phyloP scores from a whole-genome alignment of 306 rosid genomes.

The Prosopis cineraria region DNA sequence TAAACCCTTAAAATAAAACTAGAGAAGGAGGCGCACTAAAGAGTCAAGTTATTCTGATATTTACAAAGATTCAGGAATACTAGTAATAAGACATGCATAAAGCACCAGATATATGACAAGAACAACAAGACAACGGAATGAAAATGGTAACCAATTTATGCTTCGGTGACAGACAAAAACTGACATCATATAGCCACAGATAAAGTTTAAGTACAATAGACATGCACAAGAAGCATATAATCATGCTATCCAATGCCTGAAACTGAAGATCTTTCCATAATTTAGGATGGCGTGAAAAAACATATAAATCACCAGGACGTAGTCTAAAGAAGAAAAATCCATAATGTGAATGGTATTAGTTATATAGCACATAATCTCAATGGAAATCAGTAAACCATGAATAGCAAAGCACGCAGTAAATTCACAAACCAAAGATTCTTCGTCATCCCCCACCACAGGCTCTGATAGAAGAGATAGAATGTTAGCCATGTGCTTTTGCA shows the following conservation, averaged over 20 bases:
- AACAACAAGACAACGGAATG: background rate
- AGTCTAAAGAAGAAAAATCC: constrained; percentile 2
- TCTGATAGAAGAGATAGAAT: constrained; percentile 82
- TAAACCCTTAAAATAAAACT: background rate
- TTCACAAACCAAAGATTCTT: constrained; percentile 81
- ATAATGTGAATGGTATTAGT: background rate
- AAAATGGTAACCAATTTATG: background rate
- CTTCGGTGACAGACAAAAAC: background rate
- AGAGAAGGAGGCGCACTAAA: background rate
- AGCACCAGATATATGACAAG: background rate
- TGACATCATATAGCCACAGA: background rate
- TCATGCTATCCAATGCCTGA: background rate
- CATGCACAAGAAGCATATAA: background rate
- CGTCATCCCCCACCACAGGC: constrained; percentile 77
- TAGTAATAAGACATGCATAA: background rate
- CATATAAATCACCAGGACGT: constrained; percentile 2
- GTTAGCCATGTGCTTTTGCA: constrained; percentile 83
- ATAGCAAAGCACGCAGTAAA: constrained; percentile 28
- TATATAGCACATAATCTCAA: constrained; percentile 10
- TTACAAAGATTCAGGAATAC: constrained; percentile 4
- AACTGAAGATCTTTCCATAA: background rate
- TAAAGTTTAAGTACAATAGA: background rate
- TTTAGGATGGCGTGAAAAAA: constrained; percentile 2
- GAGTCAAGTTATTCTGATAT: background rate
- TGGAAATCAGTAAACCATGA: constrained; percentile 17